A percentile compares a stretch with the other conserved stretches of the same genome.
Evolutionary conservation across 345 rosid genomes (phyloP).

Genomic region (Aethionema arabicum): DNA sequence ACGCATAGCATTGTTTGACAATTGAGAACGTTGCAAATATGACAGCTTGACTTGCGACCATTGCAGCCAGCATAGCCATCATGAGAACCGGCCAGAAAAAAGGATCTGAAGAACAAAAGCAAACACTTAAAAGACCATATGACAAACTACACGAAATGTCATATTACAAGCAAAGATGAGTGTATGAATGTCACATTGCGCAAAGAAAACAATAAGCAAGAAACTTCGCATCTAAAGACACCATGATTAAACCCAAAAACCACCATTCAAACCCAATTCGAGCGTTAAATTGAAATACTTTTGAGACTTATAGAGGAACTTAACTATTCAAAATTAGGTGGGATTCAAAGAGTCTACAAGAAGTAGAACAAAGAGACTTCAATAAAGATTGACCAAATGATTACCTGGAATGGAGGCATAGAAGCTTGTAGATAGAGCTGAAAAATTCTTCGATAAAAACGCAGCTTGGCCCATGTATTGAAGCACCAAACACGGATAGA

Average conservation of each 20-base stretch:
- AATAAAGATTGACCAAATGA: slow-evolving; percentile 23
- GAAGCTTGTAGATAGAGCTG: slow-evolving; percentile 61
- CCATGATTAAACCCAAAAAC: not conserved
- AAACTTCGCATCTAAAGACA: slow-evolving; percentile 14
- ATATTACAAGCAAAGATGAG: slow-evolving; percentile 7
- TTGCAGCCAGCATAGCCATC: slow-evolving; percentile 73
- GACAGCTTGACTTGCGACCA: slow-evolving; percentile 84
- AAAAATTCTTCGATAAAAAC: slow-evolving; percentile 75
- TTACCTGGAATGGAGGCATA: slow-evolving; percentile 89
- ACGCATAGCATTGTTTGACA: slow-evolving; percentile 77
- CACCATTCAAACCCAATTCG: slow-evolving; percentile 4
- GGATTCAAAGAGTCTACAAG: not conserved
- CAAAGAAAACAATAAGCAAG: slow-evolving; percentile 23
- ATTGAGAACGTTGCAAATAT: slow-evolving; percentile 74
- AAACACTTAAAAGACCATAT: slow-evolving; percentile 14
- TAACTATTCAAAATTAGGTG: slow-evolving; percentile 4
- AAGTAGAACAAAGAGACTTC: slow-evolving; percentile 8
- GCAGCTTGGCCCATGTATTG: slow-evolving; percentile 99
- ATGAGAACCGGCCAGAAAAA: slow-evolving; percentile 77
- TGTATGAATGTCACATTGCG: slow-evolving; percentile 9
- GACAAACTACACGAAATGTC: slow-evolving; percentile 9
- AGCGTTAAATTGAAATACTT: slow-evolving; percentile 1
- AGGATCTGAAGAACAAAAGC: slow-evolving; percentile 47
- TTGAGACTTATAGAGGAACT: not conserved
- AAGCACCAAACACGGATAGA: slow-evolving; percentile 92